Evolutionary conservation across 2,329 filamentous ascomycete genomes (phyloP), one percentile per base, ranked within the genome.

Genomic region (Trichothecium sympodiale): DNA sequence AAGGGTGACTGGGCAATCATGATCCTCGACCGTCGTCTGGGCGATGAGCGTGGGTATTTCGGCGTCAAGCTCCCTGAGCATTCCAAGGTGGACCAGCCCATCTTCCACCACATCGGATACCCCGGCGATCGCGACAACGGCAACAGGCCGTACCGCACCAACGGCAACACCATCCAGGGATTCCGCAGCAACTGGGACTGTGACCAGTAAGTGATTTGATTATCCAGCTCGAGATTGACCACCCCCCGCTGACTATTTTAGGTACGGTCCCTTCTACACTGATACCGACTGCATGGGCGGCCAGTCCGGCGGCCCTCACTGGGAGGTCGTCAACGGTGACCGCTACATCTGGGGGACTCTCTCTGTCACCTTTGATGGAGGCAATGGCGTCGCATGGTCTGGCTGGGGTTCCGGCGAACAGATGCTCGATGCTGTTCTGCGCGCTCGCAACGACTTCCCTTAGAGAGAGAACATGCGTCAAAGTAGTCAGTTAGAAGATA

Each of bases 301-400:
- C 4, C 41, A 43, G 36, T 43, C 41, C 3, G 41, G 41, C 14
- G 39, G 39, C 12, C 37, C 39, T 5, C 29, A 31, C 18, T 41
- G 39, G 39, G 34, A 39, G 38, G 12, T 33, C 8, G 18, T 28
- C 7, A 26, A 39, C 15, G 33, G 33, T 8, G 20, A 39, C 31
- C 29, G 38, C 8, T 39, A 34, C 34, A 39, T 39, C 16, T 39
- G 38, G 38, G 38, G 38, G 7, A 18, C 38, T 9, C 30, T 39
- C 23, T 39, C 38, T n/a, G 36, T 39, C 14, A 34, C 20, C 5
- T 34, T 39, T 7, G 26, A 18, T 4, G 36, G 31, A 23, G 38
- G 38, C 13, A 17, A 33, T 4, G 33, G 38, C 18, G 10, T 31
- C 15, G 38, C 34, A 3, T 34, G 36, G 20, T 25, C 38, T 12